phyloP scores from a whole-genome alignment of 306 rosid genomes.

The Prunus campanulata region DNA sequence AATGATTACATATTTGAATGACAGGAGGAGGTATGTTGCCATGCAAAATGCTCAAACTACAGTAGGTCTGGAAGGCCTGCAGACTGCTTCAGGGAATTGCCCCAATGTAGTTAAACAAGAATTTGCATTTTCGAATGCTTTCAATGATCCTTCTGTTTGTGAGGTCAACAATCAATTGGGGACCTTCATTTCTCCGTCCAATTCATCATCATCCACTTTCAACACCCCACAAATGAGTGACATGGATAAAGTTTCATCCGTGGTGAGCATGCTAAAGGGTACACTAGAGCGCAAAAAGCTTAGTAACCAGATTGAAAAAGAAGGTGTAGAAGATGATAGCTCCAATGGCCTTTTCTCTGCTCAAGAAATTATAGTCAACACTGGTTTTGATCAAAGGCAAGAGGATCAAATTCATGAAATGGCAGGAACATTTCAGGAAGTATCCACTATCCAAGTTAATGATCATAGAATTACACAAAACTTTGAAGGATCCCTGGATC shows the following conservation, averaged over 20 bases:
- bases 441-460: conserved; percentile 42
- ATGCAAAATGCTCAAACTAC: conserved; percentile 62
- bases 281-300: conserved; percentile 79
- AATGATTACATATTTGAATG: conserved; percentile 6
- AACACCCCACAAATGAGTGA: conserved; percentile 52
- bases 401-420: conserved; percentile 44
- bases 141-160: conserved; percentile 43
- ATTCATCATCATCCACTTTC: conserved; percentile 73
- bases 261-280: conserved; percentile 90
- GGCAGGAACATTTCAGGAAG: conserved; percentile 41
- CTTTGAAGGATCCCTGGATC: conserved; percentile 50
- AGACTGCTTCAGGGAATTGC: conserved; percentile 43
- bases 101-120: conserved; percentile 42
- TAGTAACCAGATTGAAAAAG: conserved; percentile 48
- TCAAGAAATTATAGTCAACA: conserved; percentile 45
- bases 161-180: conserved; percentile 62
- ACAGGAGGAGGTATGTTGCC: conserved; percentile 73
- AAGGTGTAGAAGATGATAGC: conserved; percentile 44
- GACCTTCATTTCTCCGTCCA: conserved; percentile 68
- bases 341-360: conserved; percentile 35
- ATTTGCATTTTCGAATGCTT: conserved; percentile 44
- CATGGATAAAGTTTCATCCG: conserved; percentile 77
- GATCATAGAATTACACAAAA: conserved; percentile 39
- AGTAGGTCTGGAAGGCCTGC: conserved; percentile 50
- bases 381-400: conserved; percentile 47